These are phyloP conservation scores for Cavenderia fasciculata DNA, from an alignment of 78 protist genomes.

Conservation along the genomic window DNA sequence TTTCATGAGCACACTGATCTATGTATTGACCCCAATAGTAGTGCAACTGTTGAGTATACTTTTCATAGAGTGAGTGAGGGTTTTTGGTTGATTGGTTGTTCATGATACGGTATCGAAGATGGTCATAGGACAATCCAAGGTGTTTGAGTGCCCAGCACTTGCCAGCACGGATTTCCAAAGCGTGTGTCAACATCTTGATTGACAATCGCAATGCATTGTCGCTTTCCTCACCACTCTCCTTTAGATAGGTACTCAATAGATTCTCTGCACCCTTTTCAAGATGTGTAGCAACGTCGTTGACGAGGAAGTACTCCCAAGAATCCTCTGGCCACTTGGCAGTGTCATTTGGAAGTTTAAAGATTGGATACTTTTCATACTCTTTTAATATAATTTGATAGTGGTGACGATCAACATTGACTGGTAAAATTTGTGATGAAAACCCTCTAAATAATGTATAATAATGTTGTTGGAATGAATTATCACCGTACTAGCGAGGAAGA, in stretches of 20 bases:
- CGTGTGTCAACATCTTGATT: background rate
- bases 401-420: background rate
- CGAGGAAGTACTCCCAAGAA: slow-evolving; percentile 49
- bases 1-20: background rate
- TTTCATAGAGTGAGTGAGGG: background rate
- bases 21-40: background rate
- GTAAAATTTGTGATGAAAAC: slow-evolving; percentile 11
- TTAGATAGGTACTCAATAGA: background rate
- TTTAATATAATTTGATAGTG: background rate
- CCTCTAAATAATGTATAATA: slow-evolving; percentile 19
- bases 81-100: background rate
- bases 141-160: slow-evolving; percentile 66
- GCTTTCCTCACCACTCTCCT: background rate
- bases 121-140: slow-evolving; percentile 36
- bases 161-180: background rate
- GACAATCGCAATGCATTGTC: slow-evolving; percentile 12
- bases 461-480: background rate
- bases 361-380: background rate
- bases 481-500: no score
- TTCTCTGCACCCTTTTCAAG: slow-evolving; percentile 31
- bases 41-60: background rate
- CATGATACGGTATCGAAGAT: slow-evolving; percentile 24
- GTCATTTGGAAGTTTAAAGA: slow-evolving; percentile 27
- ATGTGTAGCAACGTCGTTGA: slow-evolving; percentile 1
- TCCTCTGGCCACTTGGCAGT: slow-evolving; percentile 53